phyloP scores from a whole-genome alignment of 768 basidiomycete species.

The Phaffia tasmanica region DNA sequence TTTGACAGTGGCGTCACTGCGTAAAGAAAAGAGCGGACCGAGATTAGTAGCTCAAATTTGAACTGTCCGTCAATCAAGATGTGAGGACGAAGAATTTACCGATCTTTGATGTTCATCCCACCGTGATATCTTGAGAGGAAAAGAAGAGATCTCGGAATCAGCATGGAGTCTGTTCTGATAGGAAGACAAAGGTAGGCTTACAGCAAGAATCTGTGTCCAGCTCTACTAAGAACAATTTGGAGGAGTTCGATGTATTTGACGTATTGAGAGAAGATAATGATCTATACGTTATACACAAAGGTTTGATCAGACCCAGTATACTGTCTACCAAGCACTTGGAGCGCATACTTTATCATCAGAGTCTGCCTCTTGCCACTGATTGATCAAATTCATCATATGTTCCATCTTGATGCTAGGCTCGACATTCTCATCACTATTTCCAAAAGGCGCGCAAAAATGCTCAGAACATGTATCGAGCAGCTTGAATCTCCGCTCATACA shows the following conservation, averaged over 20 bases:
- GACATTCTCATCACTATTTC: slow-evolving; percentile 25
- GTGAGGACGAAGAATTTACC: slow-evolving; percentile 9
- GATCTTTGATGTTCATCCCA: slow-evolving; percentile 33
- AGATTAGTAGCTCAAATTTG: too few relatives aligned
- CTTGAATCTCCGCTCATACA: too few relatives aligned
- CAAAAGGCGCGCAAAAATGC: too few relatives aligned
- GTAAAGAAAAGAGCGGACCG: too few relatives aligned
- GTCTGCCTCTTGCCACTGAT: background rate
- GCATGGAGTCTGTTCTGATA: background rate
- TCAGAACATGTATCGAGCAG: too few relatives aligned
- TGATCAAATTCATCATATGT: slow-evolving; percentile 23
- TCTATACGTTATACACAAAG: slow-evolving; percentile 38
- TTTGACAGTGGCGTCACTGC: slow-evolving; percentile 31
- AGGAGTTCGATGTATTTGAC: slow-evolving; percentile 54
- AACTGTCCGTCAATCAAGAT: too few relatives aligned
- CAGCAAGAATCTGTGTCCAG: slow-evolving; percentile 25
- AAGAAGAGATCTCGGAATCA: background rate
- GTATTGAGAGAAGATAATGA: slow-evolving; percentile 62
- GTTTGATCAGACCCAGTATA: slow-evolving; percentile 23
- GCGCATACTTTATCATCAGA: background rate
- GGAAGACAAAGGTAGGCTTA: background rate
- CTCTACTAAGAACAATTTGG: slow-evolving; percentile 49
- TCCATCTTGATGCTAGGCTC: slow-evolving; percentile 30
- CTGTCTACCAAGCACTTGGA: background rate
- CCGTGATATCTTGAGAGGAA: slow-evolving; percentile 34